Percentiles rank a stretch among this genome's conserved stretches.
phyloP scores from a whole-genome alignment of 176 grass and related monocot genomes.

The Ensete ventricosum region DNA sequence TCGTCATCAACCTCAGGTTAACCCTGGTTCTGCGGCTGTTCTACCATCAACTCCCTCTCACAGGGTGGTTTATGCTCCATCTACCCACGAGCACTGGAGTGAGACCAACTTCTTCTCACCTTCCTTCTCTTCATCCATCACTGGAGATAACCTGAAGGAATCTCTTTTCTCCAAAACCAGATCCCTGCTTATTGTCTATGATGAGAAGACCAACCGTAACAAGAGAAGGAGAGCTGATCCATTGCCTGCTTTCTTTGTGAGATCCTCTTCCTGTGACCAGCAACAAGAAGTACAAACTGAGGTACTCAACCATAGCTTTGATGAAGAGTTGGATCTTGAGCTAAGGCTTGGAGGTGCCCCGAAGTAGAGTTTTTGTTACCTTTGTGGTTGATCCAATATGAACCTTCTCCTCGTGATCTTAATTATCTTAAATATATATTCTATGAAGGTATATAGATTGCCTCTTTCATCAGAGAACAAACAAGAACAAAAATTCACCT shows the following conservation, averaged over 20 bases:
- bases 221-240: conserved; percentile 1
- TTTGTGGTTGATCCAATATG: no score
- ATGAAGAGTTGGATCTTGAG: conserved; percentile 24
- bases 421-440: no score
- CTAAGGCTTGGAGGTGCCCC: conserved; percentile 15
- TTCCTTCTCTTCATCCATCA: conserved; percentile 4
- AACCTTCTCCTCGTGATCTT: no score
- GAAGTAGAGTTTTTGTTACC: neutral
- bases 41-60: neutral
- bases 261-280: neutral
- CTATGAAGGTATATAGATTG: no score
- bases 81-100: conserved; percentile 25
- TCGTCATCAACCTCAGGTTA: neutral
- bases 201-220: neutral
- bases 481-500: no score
- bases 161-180: neutral
- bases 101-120: conserved; percentile 26
- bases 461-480: no score
- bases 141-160: neutral
- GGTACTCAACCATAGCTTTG: neutral
- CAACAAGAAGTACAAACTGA: neutral
- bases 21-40: neutral
- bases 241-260: no score
- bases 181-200: neutral
- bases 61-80: neutral